Evolutionary conservation across 1,284 basidiomycete species (phyloP).

Genomic region (Paramarasmius palmivorus): DNA sequence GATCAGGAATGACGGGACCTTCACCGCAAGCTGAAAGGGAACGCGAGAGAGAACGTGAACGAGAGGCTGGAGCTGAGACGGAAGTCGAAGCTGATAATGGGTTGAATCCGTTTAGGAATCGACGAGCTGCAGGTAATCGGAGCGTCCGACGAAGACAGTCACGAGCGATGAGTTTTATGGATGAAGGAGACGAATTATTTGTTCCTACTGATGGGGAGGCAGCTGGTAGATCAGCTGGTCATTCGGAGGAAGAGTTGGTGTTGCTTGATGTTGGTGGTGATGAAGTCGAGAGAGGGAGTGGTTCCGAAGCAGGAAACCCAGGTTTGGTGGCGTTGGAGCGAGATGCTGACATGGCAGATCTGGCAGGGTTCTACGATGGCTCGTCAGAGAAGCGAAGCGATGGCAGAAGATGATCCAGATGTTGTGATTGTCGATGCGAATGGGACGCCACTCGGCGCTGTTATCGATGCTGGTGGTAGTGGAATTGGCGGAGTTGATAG

Average conservation of each 20-base stretch:
- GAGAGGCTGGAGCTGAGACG: conserved; percentile 16
- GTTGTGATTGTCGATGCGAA: conserved; percentile 5
- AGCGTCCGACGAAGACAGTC: neutral
- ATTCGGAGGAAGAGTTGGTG: conserved; percentile 10
- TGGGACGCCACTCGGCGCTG: neutral
- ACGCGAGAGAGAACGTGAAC: conserved; percentile 5
- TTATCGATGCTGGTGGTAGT: neutral
- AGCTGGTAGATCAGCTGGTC: neutral
- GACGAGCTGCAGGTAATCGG: neutral
- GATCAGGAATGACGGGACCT: conserved; percentile 3
- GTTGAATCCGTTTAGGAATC: neutral
- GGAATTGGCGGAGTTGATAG: neutral
- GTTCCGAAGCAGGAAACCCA: neutral
- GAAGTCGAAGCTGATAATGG: conserved; percentile 15
- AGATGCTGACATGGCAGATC: neutral
- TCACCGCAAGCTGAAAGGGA: conserved; percentile 2
- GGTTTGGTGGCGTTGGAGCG: neutral
- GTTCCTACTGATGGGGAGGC: neutral
- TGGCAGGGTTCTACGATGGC: neutral
- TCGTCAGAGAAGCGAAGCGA: neutral
- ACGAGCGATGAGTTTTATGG: conserved; percentile 3
- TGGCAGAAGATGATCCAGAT: conserved; percentile 3
- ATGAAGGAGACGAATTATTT: neutral
- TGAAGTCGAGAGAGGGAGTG: neutral
- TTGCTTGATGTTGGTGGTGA: conserved; percentile 3